Percentiles rank a stretch among this genome's conserved stretches.
phyloP scores from a whole-genome alignment of 176 grass and related monocot species.

The Aegilops umbellulata region DNA sequence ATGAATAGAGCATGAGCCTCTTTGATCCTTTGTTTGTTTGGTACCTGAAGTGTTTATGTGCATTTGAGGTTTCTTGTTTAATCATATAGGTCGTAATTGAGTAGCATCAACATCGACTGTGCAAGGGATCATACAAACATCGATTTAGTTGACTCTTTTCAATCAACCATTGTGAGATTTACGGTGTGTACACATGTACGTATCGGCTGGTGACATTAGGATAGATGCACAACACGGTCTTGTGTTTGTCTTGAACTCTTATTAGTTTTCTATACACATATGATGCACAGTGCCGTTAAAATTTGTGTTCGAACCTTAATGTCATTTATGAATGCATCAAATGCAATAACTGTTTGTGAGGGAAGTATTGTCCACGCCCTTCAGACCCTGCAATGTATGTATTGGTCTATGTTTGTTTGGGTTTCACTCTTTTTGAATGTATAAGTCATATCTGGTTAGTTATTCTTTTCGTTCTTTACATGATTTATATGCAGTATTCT shows the following conservation, averaged over 20 bases:
- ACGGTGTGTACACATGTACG: neutral
- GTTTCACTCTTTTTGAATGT: neutral
- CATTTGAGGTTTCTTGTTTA: slow-evolving; percentile 1
- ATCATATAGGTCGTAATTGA: neutral
- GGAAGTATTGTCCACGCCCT: neutral
- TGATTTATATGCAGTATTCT: slow-evolving; percentile 34
- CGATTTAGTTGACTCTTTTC: neutral
- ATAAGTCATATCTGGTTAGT: neutral
- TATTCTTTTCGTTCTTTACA: slow-evolving; percentile 11
- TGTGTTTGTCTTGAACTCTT: slow-evolving; percentile 12
- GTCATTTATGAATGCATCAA: slow-evolving; percentile 5
- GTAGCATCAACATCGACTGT: neutral
- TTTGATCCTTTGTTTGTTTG: neutral
- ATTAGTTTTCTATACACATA: neutral
- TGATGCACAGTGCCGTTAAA: neutral
- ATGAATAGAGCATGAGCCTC: neutral
- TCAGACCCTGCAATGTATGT: slow-evolving; percentile 1
- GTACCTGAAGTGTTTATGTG: slow-evolving; percentile 1
- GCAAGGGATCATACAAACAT: neutral
- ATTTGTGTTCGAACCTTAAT: slow-evolving; percentile 11
- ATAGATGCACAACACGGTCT: neutral
- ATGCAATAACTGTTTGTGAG: neutral
- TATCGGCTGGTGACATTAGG: neutral
- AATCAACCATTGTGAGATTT: neutral
- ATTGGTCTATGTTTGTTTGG: neutral